Conservation (phyloP, 1,139 yeast genomes). For the Pichia sp. region DNA sequence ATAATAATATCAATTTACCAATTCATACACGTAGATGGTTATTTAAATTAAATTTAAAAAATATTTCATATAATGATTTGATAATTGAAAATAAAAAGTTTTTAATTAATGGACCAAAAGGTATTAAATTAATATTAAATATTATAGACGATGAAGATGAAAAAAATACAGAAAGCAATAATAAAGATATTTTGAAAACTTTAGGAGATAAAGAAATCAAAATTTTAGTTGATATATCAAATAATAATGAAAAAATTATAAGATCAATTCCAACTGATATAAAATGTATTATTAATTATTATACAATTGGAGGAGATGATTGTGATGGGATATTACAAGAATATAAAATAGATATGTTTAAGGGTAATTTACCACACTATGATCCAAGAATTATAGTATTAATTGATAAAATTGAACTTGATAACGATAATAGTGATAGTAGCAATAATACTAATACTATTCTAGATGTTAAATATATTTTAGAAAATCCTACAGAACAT, state of each 20-base stretch:
- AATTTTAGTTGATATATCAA: conserved; percentile 5
- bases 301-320: background rate
- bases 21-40: conserved; percentile 6
- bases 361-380: conserved; percentile 51
- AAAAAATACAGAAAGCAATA: no score
- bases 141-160: no score
- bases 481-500: conserved; percentile 73
- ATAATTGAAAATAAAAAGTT: conserved; percentile 4
- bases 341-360: conserved; percentile 33
- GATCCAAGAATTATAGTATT: conserved; percentile 63
- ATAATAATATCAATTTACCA: no score
- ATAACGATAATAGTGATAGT: conserved; percentile 21
- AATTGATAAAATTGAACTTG: conserved; percentile 17
- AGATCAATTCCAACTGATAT: conserved; percentile 5
- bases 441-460: no score
- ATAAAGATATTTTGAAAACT: background rate
- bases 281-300: conserved; percentile 3
- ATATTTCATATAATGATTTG: conserved; percentile 6
- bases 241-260: background rate
- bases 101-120: conserved; percentile 7
- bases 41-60: conserved; percentile 1
- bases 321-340: background rate
- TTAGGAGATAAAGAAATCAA: background rate
- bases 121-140: conserved; percentile 1
- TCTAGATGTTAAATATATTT: no score